phyloP scores from a whole-genome alignment of 345 rosid genomes.

The Arabidopsis arenosa region DNA sequence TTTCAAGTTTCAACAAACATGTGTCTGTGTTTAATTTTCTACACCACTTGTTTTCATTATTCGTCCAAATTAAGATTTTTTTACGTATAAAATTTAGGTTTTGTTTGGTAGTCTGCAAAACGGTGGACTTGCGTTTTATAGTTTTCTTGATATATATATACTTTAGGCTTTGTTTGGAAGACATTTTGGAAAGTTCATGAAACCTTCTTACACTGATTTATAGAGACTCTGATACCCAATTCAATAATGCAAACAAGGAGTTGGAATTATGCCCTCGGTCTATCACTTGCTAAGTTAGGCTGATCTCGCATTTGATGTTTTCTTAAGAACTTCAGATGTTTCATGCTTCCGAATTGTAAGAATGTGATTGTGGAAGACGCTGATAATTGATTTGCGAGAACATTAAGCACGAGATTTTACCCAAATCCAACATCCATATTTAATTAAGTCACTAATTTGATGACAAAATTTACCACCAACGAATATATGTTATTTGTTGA shows the following conservation, averaged over 20 bases:
- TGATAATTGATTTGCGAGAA: too few species aligned
- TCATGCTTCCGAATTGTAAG: too few species aligned
- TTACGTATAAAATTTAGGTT: neutral
- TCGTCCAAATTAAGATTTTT: neutral
- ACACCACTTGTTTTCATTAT: neutral
- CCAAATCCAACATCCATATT: too few species aligned
- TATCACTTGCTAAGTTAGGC: too few species aligned
- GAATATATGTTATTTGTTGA: neutral
- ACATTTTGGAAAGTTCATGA: neutral
- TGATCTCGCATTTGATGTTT: too few species aligned
- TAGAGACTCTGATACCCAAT: neutral
- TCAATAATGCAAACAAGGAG: too few species aligned
- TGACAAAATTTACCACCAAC: too few species aligned
- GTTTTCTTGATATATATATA: neutral
- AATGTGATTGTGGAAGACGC: too few species aligned
- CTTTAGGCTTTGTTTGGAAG: neutral
- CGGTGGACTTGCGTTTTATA: neutral
- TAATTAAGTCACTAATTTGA: too few species aligned
- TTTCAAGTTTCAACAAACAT: slow-evolving; percentile 6
- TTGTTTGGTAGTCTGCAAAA: neutral
- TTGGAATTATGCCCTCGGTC: too few species aligned
- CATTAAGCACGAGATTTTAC: too few species aligned
- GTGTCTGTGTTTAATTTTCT: neutral
- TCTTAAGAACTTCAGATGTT: too few species aligned
- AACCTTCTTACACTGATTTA: neutral